phyloP scores from a whole-genome alignment of 139 green algal species.

The Chlamydomonas incerta region DNA sequence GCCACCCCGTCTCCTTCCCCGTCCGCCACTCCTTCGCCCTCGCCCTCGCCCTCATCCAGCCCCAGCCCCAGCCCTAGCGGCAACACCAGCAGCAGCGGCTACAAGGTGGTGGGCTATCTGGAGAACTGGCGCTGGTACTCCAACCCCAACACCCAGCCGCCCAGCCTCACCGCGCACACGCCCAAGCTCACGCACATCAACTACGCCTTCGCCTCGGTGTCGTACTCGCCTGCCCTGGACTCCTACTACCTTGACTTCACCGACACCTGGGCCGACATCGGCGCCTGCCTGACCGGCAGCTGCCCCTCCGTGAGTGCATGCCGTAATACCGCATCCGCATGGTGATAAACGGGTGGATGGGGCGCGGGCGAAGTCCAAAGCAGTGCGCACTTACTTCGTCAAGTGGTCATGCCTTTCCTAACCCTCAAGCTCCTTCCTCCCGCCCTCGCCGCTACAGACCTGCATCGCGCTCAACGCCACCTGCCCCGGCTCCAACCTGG shows the following conservation, averaged over 20 bases:
- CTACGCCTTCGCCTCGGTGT: conserved; percentile 23
- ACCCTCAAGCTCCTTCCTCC: no score
- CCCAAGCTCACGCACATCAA: conserved; percentile 5
- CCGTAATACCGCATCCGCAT: neutral
- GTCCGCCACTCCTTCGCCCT: neutral
- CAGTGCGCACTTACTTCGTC: no score
- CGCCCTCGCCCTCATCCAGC: neutral
- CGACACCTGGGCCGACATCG: conserved; percentile 17
- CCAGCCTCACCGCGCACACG: neutral
- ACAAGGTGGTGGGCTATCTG: conserved; percentile 9
- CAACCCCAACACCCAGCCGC: neutral
- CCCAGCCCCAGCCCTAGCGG: neutral
- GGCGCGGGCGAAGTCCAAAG: no score
- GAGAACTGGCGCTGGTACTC: conserved; percentile 10
- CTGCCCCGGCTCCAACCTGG: neutral
- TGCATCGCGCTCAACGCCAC: conserved; percentile 4
- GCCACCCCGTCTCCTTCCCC: neutral
- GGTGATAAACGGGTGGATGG: no score
- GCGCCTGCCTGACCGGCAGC: conserved; percentile 1
- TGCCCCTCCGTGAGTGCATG: neutral
- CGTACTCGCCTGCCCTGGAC: neutral
- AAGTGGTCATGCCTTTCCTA: no score
- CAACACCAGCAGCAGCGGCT: neutral
- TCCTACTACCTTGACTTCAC: conserved; percentile 26
- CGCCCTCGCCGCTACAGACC: no score